A percentile compares a stretch with the other conserved stretches of the same genome.
Evolutionary conservation across 331 rosid genomes (phyloP).

Genomic region (Quercus phellos): DNA sequence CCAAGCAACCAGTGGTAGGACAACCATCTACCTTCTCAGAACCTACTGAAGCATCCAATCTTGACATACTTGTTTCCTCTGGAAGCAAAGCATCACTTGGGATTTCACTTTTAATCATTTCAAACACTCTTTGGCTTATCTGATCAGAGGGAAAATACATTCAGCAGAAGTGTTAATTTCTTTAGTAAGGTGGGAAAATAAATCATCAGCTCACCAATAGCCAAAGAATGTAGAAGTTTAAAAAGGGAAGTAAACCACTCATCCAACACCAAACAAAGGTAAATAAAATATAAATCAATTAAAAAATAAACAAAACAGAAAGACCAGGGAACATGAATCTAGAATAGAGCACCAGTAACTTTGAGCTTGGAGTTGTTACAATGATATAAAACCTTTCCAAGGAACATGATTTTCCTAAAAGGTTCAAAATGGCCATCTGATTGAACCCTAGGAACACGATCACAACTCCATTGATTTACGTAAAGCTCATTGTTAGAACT

Average conservation of each 20-base stretch:
- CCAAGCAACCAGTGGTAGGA: slow-evolving; percentile 10
- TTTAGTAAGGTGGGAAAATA: background rate
- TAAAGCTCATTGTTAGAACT: too few relatives aligned
- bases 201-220: slow-evolving; percentile 2
- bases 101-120: slow-evolving; percentile 38
- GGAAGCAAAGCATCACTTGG: slow-evolving; percentile 33
- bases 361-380: background rate
- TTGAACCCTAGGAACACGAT: too few relatives aligned
- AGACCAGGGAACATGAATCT: background rate
- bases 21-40: slow-evolving; percentile 26
- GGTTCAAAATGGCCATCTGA: background rate
- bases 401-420: slow-evolving; percentile 2
- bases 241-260: background rate
- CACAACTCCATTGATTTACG: too few relatives aligned
- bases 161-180: background rate
- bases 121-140: slow-evolving; percentile 87
- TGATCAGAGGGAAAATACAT: slow-evolving; percentile 32
- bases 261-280: background rate
- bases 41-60: slow-evolving; percentile 17
- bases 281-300: background rate
- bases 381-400: background rate
- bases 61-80: slow-evolving; percentile 34
- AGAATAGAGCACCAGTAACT: background rate
- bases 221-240: background rate
- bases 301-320: background rate